Evolutionary conservation across 2,329 filamentous ascomycete species (phyloP).

Genomic region (Sporothrix mexicana): DNA sequence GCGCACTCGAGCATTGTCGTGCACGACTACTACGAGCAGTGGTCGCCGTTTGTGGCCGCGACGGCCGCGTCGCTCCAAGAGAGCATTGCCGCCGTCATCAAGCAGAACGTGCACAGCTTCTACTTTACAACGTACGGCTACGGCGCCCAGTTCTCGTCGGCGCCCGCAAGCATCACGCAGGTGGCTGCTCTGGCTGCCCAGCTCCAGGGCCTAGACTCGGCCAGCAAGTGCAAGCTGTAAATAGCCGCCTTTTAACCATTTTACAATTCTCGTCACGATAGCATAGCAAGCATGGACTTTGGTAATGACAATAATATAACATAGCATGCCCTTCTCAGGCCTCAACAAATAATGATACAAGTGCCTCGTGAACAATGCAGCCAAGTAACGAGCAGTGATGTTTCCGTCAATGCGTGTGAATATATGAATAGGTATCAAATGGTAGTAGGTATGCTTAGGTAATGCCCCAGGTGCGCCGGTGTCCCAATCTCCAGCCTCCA

Average conservation of each 20-base stretch:
- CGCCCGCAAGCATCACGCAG: constrained; percentile 34
- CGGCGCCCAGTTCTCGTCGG: constrained; percentile 32
- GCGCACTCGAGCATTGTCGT: constrained; percentile 36
- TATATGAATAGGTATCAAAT: not conserved
- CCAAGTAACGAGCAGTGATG: not conserved
- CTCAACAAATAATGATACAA: not conserved
- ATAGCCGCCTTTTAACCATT: not conserved
- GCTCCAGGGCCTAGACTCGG: constrained; percentile 22
- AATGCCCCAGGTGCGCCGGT: not conserved
- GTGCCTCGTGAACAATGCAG: no score
- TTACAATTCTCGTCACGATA: not conserved
- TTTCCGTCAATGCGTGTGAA: not conserved
- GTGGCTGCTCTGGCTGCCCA: constrained; percentile 34
- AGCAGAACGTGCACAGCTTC: constrained; percentile 36
- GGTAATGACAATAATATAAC: not conserved
- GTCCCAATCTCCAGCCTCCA: not conserved
- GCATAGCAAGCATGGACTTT: not conserved
- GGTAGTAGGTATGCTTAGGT: not conserved
- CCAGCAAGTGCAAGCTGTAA: not conserved
- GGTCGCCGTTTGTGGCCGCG: constrained; percentile 30
- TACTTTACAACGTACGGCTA: constrained; percentile 35
- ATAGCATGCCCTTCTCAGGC: not conserved
- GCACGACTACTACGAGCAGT: constrained; percentile 37
- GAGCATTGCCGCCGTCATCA: constrained; percentile 26
- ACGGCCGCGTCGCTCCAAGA: constrained; percentile 23